Evolutionary conservation across 192 early-diverging fungal genomes (phyloP).

Genomic region (Gorgonomyces haynaldii): DNA sequence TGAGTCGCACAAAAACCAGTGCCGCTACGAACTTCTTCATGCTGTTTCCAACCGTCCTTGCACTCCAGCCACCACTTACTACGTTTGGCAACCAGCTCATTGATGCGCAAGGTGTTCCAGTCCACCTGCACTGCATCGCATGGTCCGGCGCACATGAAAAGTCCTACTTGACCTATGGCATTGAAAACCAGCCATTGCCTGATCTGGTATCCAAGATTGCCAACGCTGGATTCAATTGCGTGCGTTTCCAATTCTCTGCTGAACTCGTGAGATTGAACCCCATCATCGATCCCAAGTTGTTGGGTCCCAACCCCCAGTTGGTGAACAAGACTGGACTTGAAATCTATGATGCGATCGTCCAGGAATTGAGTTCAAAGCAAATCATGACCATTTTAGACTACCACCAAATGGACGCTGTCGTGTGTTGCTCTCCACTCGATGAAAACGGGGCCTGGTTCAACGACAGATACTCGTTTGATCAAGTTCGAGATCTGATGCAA

Average conservation of each 20-base stretch:
- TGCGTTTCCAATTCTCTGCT: slow-evolving; percentile 7
- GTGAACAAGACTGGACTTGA: not conserved
- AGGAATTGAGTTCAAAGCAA: not conserved
- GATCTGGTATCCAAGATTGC: not conserved
- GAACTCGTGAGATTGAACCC: slow-evolving; percentile 3
- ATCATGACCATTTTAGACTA: slow-evolving; percentile 9
- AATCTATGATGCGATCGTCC: slow-evolving; percentile 4
- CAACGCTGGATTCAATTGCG: slow-evolving; percentile 5
- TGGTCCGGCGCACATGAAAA: slow-evolving; percentile 7
- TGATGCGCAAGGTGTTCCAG: not conserved
- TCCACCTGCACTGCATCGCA: slow-evolving; percentile 2
- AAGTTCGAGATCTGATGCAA: not conserved
- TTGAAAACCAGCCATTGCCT: slow-evolving; percentile 1
- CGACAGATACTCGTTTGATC: not conserved
- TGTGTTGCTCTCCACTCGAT: slow-evolving; percentile 2
- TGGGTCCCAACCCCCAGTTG: not conserved
- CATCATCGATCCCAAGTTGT: not conserved
- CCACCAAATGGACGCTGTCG: slow-evolving; percentile 5
- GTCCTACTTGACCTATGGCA: slow-evolving; percentile 2
- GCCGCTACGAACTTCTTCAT: no score
- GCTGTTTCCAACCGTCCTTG: no score
- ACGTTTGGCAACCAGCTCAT: slow-evolving; percentile 7
- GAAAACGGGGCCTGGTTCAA: slow-evolving; percentile 8
- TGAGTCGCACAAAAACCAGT: no score
- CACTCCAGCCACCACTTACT: slow-evolving; percentile 4